Evolutionary conservation across 148 eudicot genomes (phyloP).

Genomic region (Pharnaceum exiguum): DNA sequence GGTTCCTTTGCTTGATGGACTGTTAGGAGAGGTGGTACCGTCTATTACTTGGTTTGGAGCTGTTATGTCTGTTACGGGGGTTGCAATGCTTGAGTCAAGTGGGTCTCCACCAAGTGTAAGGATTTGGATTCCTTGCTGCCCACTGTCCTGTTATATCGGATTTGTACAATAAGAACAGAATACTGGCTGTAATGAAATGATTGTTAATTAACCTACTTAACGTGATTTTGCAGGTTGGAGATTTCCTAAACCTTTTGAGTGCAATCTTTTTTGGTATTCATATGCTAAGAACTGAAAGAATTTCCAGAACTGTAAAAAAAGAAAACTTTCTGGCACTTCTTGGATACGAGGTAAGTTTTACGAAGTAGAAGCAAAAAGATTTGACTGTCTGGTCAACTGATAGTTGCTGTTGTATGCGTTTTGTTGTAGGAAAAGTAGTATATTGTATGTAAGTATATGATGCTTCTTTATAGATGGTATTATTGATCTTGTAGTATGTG

Average conservation of each 20-base stretch:
- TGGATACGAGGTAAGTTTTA: slow-evolving; percentile 56
- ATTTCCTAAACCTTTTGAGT: slow-evolving; percentile 61
- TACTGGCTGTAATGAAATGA: neutral
- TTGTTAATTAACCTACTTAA: neutral
- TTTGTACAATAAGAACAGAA: too few species aligned
- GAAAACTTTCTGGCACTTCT: slow-evolving; percentile 54
- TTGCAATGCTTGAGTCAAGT: slow-evolving; percentile 66
- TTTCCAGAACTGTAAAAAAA: slow-evolving; percentile 47
- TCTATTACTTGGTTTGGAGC: slow-evolving; percentile 69
- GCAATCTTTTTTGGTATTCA: slow-evolving; percentile 67
- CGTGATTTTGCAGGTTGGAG: slow-evolving; percentile 51
- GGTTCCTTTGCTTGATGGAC: slow-evolving; percentile 70
- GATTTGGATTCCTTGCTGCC: neutral
- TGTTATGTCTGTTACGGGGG: slow-evolving; percentile 56
- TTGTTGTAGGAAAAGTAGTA: too few species aligned
- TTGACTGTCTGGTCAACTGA: too few species aligned
- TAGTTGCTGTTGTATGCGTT: too few species aligned
- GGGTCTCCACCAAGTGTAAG: slow-evolving; percentile 80
- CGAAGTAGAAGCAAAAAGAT: neutral
- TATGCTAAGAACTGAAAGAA: slow-evolving; percentile 68
- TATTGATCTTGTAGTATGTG: slow-evolving; percentile 5
- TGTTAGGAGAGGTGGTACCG: slow-evolving; percentile 56
- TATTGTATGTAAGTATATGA: neutral
- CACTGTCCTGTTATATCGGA: neutral
- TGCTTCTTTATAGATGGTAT: neutral